These are phyloP conservation scores for Talaromyces albobiverticillius DNA, from an alignment of 2,329 filamentous ascomycete genomes.

Conservation along the genomic window DNA sequence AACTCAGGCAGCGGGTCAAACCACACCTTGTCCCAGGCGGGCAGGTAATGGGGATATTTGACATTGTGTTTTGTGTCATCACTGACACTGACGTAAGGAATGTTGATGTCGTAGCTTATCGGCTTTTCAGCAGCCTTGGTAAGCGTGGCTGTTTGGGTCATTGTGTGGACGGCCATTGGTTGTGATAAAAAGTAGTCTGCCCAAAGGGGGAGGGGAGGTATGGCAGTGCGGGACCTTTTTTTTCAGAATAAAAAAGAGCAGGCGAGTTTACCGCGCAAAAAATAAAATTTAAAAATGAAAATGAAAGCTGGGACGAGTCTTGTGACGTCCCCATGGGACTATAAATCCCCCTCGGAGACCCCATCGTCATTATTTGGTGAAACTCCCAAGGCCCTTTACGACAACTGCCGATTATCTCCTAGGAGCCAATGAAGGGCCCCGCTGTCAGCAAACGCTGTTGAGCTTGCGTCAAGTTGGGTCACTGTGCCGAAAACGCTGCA, in stretches of 20 bases:
- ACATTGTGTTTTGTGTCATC: slow-evolving; percentile 36
- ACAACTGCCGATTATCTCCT: not conserved
- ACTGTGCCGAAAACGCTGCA: slow-evolving; percentile 8
- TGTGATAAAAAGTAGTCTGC: slow-evolving; percentile 8
- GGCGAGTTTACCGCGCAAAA: slow-evolving; percentile 18
- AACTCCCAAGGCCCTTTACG: slow-evolving; percentile 2
- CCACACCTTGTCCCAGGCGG: slow-evolving; percentile 47
- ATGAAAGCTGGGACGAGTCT: slow-evolving; percentile 11
- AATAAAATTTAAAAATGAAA: slow-evolving; percentile 10
- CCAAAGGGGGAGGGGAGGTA: slow-evolving; percentile 3
- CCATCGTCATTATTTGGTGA: not conserved
- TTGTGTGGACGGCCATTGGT: slow-evolving; percentile 10
- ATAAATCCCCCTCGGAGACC: slow-evolving; percentile 13
- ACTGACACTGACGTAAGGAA: slow-evolving; percentile 46
- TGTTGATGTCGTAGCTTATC: slow-evolving; percentile 48
- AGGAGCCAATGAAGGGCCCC: slow-evolving; percentile 4
- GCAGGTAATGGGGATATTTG: slow-evolving; percentile 46
- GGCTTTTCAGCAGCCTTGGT: slow-evolving; percentile 28
- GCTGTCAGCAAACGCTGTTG: slow-evolving; percentile 3
- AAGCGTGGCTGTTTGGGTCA: slow-evolving; percentile 17
- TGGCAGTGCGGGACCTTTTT: slow-evolving; percentile 8
- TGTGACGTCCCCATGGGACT: slow-evolving; percentile 16
- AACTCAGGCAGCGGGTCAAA: slow-evolving; percentile 46
- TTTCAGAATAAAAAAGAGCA: slow-evolving; percentile 8
- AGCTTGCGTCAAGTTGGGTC: slow-evolving; percentile 8